These are phyloP conservation scores for Cladophialophora carrionii DNA, from an alignment of 2,329 filamentous ascomycete species.

Conservation along the genomic window DNA sequence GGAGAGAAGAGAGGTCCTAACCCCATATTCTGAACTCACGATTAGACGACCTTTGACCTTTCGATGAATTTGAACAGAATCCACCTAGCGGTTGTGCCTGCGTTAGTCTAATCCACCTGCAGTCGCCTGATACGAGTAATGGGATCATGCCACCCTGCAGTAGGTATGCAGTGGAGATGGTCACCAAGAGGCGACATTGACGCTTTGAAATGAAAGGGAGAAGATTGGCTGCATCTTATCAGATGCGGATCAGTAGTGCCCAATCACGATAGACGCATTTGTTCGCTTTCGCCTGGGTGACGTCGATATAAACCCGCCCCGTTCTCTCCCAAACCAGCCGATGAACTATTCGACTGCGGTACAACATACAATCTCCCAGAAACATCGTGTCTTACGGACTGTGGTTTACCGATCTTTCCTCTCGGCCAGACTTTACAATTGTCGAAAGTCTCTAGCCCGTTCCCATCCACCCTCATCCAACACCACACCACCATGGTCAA, in stretches of 20 bases:
- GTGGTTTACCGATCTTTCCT: neutral
- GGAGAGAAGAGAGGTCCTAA: neutral
- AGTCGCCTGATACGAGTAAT: neutral
- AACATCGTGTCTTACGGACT: neutral
- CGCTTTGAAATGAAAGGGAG: slow-evolving; percentile 6
- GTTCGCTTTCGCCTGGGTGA: neutral
- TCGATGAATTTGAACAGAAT: neutral
- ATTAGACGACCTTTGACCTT: neutral
- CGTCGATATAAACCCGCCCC: neutral
- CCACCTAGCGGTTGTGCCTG: neutral
- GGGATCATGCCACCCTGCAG: neutral
- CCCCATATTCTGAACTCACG: neutral
- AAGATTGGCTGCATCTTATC: neutral
- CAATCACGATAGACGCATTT: slow-evolving; percentile 4
- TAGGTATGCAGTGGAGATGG: neutral
- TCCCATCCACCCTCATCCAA: neutral
- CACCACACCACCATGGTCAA: slow-evolving; percentile 47
- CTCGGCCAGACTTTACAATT: neutral
- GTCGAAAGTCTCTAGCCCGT: slow-evolving; percentile 3
- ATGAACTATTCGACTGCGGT: neutral
- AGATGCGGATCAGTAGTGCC: neutral
- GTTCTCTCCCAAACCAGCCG: neutral
- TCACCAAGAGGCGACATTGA: neutral
- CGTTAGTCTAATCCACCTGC: neutral
- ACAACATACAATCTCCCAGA: neutral